Percentiles rank a stretch among this genome's conserved stretches.
Evolutionary conservation across 179 eudicot species (phyloP).

Genomic region (Spergularia azorica): DNA sequence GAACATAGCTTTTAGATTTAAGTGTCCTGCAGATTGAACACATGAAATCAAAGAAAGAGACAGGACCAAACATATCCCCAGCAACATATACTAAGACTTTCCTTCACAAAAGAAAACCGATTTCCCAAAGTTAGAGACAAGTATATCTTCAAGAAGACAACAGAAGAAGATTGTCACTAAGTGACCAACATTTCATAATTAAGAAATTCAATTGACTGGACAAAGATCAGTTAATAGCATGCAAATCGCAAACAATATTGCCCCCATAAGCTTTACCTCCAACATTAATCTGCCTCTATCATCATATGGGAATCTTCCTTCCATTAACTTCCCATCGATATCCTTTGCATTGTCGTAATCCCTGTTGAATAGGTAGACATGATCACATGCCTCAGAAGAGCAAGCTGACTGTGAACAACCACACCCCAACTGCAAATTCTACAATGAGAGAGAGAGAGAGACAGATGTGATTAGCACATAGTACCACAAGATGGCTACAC

Average conservation of each 20-base stretch:
- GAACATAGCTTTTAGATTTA: neutral
- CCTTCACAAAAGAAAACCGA: neutral
- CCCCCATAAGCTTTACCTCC: constrained; percentile 49
- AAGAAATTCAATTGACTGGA: neutral
- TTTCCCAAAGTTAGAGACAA: neutral
- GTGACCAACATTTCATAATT: neutral
- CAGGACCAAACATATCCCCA: neutral
- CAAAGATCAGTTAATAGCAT: neutral
- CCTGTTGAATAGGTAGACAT: constrained; percentile 90
- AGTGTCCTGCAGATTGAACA: neutral
- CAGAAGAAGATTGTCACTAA: neutral
- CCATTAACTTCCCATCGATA: constrained; percentile 73
- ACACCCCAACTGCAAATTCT: constrained; percentile 82
- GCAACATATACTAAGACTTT: neutral
- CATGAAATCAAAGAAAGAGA: neutral
- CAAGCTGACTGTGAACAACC: constrained; percentile 70
- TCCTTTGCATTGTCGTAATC: constrained; percentile 90
- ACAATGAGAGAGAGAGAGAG: constrained; percentile 14
- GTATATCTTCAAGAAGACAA: neutral
- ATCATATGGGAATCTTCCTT: constrained; percentile 86
- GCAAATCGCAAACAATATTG: neutral
- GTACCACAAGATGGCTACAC: neutral
- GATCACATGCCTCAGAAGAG: constrained; percentile 77
- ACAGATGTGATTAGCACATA: constrained; percentile 6
- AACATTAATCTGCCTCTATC: constrained; percentile 69